Conservation (phyloP, 768 basidiomycete species). For the Dioszegia aurantiaca region DNA sequence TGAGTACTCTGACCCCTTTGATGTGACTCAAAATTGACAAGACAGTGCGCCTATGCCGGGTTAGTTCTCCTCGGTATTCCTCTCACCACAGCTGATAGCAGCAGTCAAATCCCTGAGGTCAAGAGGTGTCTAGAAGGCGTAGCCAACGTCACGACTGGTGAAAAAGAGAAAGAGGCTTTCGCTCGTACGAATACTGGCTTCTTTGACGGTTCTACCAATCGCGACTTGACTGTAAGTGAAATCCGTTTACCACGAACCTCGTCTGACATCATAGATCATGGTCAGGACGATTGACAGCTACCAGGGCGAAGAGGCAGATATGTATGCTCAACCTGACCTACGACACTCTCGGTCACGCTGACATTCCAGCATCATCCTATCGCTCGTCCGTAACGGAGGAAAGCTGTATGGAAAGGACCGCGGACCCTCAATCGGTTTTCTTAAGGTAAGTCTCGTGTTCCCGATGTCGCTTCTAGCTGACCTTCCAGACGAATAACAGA, state of each 20-base stretch:
- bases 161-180: slow-evolving; percentile 15
- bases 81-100: background rate
- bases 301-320: slow-evolving; percentile 62
- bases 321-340: slow-evolving; percentile 39
- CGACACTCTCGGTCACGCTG: background rate
- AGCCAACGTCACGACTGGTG: slow-evolving; percentile 16
- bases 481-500: slow-evolving; percentile 26
- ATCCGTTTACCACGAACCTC: background rate
- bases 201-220: background rate
- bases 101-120: slow-evolving; percentile 20
- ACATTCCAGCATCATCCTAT: slow-evolving; percentile 60
- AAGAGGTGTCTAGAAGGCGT: slow-evolving; percentile 11
- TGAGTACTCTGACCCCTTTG: too few species aligned
- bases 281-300: slow-evolving; percentile 75
- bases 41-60: slow-evolving; percentile 26
- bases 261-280: slow-evolving; percentile 56
- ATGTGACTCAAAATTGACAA: slow-evolving; percentile 4
- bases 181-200: background rate
- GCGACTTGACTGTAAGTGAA: background rate
- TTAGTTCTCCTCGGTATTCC: background rate
- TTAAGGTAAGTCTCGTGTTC: slow-evolving; percentile 58
- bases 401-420: slow-evolving; percentile 52
- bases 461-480: background rate
- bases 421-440: slow-evolving; percentile 62
- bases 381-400: slow-evolving; percentile 70